Evolutionary conservation across 1,284 basidiomycete genomes (phyloP), one percentile per base, ranked within the genome.

Genomic region (Pascua guehoae): DNA sequence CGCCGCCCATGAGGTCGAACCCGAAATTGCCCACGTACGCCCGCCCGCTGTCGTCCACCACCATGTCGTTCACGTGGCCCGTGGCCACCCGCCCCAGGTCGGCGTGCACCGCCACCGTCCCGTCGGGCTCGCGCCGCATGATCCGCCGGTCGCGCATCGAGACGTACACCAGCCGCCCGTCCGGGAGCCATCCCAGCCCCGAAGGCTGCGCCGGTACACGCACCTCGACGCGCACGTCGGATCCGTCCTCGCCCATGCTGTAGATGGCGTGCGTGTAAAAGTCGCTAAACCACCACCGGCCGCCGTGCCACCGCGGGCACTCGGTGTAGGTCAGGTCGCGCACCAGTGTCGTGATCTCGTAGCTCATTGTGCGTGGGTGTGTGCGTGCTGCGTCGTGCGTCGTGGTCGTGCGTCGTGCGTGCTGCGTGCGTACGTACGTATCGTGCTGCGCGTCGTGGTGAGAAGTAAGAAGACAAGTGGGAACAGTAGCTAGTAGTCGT

Each of bases 201-300:
- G 54, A 56, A 9, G 49, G 49, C n/a, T 46, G 43, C 4, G 24
- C 39, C 2, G 54, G 54, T 2, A 56, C 49, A n/a, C 38, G 32
- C 8, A 56, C 10, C 40, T 56, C 54, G 37, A 36, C 39, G 14
- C 45, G 49, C 15, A 56, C 39, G 16, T 51, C 49, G 9, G 49
- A 46, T 32, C 54, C 54, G 44, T 51, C 44, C 16, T 12, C n/a
- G 15, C 36, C 41, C 49, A 51, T 56, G 24, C 38, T 41, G 44
- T 51, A 56, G 38, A 56, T 47, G 5, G 49, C 44, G 39, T 56
- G 49, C 12, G 49, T 38, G 54, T 47, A 56, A 45, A 56, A 51
- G 49, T 56, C 54, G 44, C 44, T 47, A 32, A 56, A 56, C 54
- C 54, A 56, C 54, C 54, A 56, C 11, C 54, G 54, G 32, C 24